Base-by-base conservation (phyloP, 441 rosid genomes). In the Viola pubescens region DNA sequence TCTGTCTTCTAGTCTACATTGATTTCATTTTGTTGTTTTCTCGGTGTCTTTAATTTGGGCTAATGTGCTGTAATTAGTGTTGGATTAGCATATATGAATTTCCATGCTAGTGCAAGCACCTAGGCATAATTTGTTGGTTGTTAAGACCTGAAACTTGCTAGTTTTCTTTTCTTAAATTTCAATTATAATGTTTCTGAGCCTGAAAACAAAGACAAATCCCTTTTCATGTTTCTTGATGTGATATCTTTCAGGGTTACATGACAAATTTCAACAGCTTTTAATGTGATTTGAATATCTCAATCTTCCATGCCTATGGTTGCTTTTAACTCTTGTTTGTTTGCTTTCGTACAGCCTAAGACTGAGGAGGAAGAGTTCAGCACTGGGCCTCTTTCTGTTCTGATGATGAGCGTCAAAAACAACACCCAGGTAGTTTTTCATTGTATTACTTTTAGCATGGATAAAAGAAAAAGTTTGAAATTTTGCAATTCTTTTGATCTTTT, bases 401-500 rank as follows among this genome's bases (percentile, higher is more conserved):
- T 87, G 97, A 84, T 89, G 97, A 89, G 97, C 60, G 97, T 87
- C 8, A 86, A 82, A 68, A 92, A 87, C 61, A 92, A 92, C 75
- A 92, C 96, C 16, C 92, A 88, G 83, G 91, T 81, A 79, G 8
- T 19, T 13, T 19, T 56, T 34, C 43, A 14, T 54, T 3, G 40
- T 9, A 52, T 26, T 8, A 9, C 55, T 19, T 52, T 52, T 9
- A 52, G 55, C 34, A 26, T 26, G 55, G 40, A 9, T 52, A 52
- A 26, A 52, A 12, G 11, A 34, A 19, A 34, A 39, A 52, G 11
- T 39, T 10, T 4, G 37, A 39, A 34, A 9, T 5, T 48, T 34
- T 19, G 7, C 11, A 26, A 0, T 52, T 52, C 11, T 52, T 10
- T 19, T 19, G 55, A 19, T 26, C 4, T 16, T 4, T 11, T 4